Conservation (phyloP, 2,329 filamentous ascomycete species). For the Trichoderma afroharzianum region DNA sequence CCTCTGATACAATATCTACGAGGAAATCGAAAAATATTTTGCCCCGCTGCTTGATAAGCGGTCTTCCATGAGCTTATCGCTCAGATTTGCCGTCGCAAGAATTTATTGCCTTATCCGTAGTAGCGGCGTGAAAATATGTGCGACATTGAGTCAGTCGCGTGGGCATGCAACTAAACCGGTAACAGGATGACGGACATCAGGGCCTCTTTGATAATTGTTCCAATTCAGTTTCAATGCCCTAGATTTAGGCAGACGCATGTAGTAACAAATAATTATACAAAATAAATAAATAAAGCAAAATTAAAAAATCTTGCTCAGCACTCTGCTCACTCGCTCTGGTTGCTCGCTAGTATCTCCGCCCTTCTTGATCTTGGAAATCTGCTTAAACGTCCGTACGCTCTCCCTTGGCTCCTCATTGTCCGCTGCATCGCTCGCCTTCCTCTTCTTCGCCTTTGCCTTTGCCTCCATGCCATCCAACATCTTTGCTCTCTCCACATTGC, state of each 20-base stretch:
- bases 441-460: slow-evolving; percentile 41
- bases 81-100: background rate
- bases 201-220: background rate
- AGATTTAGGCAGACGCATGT: background rate
- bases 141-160: background rate
- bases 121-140: background rate
- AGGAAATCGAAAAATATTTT: slow-evolving; percentile 31
- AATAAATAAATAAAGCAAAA: background rate
- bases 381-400: slow-evolving; percentile 56
- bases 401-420: slow-evolving; percentile 22
- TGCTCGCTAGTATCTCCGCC: slow-evolving; percentile 42
- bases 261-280: background rate
- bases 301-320: slow-evolving; percentile 63
- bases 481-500: slow-evolving; percentile 76
- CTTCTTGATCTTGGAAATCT: slow-evolving; percentile 57
- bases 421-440: slow-evolving; percentile 28
- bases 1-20: slow-evolving; percentile 20
- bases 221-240: background rate
- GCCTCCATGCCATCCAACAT: slow-evolving; percentile 72
- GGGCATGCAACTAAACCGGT: background rate
- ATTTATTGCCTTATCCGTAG: slow-evolving; percentile 3
- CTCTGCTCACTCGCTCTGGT: slow-evolving; percentile 55
- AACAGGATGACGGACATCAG: background rate
- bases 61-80: slow-evolving; percentile 17
- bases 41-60: slow-evolving; percentile 40